phyloP scores from a whole-genome alignment of 192 early-diverging fungal species.

The Coemansia sp. region DNA sequence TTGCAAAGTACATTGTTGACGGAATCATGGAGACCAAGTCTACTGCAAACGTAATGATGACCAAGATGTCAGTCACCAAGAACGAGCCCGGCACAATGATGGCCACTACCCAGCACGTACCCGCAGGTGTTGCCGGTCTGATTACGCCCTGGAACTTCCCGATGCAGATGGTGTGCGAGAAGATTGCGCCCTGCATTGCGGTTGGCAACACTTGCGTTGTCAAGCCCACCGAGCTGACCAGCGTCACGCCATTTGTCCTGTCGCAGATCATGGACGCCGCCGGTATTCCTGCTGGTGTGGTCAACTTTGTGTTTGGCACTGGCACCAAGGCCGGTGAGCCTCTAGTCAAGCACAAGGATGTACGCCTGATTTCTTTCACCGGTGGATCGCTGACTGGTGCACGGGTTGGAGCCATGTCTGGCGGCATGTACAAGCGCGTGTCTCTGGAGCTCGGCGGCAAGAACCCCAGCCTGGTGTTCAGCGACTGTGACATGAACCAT shows the following conservation, averaged over 20 bases:
- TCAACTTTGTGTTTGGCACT: constrained; percentile 82
- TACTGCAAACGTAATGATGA: neutral
- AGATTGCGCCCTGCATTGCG: constrained; percentile 77
- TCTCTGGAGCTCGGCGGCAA: constrained; percentile 87
- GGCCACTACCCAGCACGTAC: constrained; percentile 60
- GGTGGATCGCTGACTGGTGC: constrained; percentile 71
- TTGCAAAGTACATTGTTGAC: constrained; percentile 69
- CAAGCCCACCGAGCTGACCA: constrained; percentile 77
- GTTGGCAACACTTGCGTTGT: constrained; percentile 73
- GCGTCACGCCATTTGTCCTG: constrained; percentile 63
- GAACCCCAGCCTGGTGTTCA: constrained; percentile 76
- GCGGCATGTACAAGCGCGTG: constrained; percentile 72
- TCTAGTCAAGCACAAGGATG: constrained; percentile 67
- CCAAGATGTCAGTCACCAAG: constrained; percentile 37
- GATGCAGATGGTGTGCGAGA: constrained; percentile 72
- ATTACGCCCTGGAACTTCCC: constrained; percentile 84
- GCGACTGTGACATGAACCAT: constrained; percentile 71
- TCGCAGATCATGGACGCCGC: constrained; percentile 66
- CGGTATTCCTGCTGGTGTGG: constrained; percentile 75
- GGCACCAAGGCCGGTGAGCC: constrained; percentile 68
- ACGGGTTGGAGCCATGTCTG: constrained; percentile 59
- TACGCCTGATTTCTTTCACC: constrained; percentile 76
- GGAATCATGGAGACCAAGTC: constrained; percentile 52
- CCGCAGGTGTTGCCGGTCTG: constrained; percentile 73
- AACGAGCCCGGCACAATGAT: constrained; percentile 55